Conservation (phyloP, 75 land plant species). For the Pinus albicaulis region DNA sequence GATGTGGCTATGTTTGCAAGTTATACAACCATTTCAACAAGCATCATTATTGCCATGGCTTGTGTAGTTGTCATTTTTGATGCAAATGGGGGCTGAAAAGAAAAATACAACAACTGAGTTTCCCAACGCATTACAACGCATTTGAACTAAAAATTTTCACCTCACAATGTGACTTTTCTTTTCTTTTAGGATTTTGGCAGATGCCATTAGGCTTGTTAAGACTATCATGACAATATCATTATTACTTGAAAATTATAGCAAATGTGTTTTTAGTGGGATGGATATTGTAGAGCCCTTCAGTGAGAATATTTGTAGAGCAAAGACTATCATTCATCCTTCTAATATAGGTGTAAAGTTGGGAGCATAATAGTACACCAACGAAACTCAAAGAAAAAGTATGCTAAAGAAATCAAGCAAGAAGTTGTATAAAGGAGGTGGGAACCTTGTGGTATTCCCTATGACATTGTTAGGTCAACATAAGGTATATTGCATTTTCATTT, state of each 20-base stretch:
- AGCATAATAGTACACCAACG: not conserved
- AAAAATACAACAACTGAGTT: slow-evolving; percentile 19
- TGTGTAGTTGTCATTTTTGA: too few relatives aligned
- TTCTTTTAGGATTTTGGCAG: slow-evolving; percentile 39
- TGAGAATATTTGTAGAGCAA: not conserved
- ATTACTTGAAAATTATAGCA: slow-evolving; percentile 41
- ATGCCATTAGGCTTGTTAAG: slow-evolving; percentile 94
- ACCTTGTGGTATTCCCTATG: slow-evolving; percentile 89
- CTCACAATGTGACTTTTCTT: not conserved
- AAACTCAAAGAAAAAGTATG: not conserved
- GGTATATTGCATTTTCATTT: slow-evolving; percentile 33
- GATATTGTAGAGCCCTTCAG: slow-evolving; percentile 3
- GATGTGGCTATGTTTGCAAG: too few relatives aligned
- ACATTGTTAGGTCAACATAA: slow-evolving; percentile 92
- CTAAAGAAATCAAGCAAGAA: slow-evolving; percentile 2
- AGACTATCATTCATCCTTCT: not conserved
- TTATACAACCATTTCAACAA: too few relatives aligned
- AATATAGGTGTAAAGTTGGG: not conserved
- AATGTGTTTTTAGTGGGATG: slow-evolving; percentile 39
- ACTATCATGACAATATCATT: slow-evolving; percentile 90
- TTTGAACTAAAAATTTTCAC: not conserved
- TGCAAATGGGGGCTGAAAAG: too few relatives aligned
- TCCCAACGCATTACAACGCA: slow-evolving; percentile 57
- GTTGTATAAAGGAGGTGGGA: slow-evolving; percentile 46
- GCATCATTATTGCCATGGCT: too few relatives aligned